Base-by-base conservation (phyloP, 192 early-diverging fungal genomes). In the Coemansia sp. region DNA sequence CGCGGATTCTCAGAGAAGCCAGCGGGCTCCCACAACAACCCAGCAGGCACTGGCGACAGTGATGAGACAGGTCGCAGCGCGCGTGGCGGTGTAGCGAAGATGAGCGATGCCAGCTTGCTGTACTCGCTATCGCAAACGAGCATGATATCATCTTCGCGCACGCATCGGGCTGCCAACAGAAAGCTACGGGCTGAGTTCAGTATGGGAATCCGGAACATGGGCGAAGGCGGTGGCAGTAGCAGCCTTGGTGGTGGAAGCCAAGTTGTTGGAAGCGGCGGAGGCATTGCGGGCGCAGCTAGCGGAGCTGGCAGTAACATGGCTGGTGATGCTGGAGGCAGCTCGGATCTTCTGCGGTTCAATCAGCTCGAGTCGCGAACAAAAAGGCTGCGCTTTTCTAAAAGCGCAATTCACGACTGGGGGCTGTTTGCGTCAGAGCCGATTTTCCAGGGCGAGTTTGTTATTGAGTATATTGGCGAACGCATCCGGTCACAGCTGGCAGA, bases 361-460 rank as follows among this genome's bases (percentile, higher is more conserved):
- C 93, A 95, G 78, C 88, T 99, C 54, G 95, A 95, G 66, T 86
- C 85, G 18, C 89, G 95, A 5, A 93, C 91, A 60, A 96, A 97
- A 74, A 83, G 90, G 52, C 86, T 99, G 37, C 86, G 87, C 32
- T 98, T 99, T 74, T 92, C 90, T 3, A 92, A 92, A 69, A 91
- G 88, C n/a, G 84, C 87, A 16, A 99, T 99, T 69, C 98, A 99
- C 78, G 94, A 98, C 80, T 97, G 93, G 95, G 98, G 98, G 1
- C 77, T 98, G 63, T 99, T 96, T 88, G 94, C 98, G 6, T 83
- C 88, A 59, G 95, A 97, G 73, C 85, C 85, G n/a, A 97, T 99
- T 60, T 89, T 91, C 65, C 88, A 88, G 37, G 85, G 88, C 65
- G 97, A 99, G 60, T 92, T 99, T 85, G 94, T 99, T 39, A 98